Percentiles rank a stretch among this genome's conserved stretches.
Evolutionary conservation across 179 eudicot species (phyloP).

Genomic region (Vitellaria paradoxa): DNA sequence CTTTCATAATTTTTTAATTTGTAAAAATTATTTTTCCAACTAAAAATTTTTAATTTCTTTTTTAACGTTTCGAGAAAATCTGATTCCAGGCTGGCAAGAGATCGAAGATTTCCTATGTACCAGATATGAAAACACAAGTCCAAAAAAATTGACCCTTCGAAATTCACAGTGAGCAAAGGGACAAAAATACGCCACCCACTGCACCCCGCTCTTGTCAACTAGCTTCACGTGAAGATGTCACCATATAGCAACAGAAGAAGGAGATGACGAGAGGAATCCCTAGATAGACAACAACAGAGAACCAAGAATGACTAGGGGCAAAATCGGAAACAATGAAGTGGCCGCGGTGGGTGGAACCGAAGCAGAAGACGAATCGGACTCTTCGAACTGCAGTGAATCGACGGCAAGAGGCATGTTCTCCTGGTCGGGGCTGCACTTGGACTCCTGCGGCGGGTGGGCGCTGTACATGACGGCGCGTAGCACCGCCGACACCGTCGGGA

Average conservation of each 20-base stretch:
- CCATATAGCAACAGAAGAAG: neutral
- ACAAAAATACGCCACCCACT: constrained; percentile 25
- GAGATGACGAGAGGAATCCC: neutral
- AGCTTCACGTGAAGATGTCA: constrained; percentile 25
- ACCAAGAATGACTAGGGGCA: constrained; percentile 28
- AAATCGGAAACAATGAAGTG: constrained; percentile 14
- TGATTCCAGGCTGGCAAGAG: neutral
- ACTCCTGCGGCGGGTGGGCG: constrained; percentile 66
- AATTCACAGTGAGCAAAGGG: constrained; percentile 33
- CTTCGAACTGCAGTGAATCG: constrained; percentile 74
- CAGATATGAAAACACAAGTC: neutral
- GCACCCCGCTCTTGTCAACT: constrained; percentile 20
- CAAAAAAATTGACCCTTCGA: neutral
- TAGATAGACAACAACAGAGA: constrained; percentile 12
- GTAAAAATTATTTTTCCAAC: too few species aligned
- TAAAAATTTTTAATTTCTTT: too few species aligned
- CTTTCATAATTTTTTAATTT: too few species aligned
- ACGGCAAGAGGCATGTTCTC: constrained; percentile 99
- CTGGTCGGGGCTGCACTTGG: constrained; percentile 60
- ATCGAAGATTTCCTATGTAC: constrained; percentile 12
- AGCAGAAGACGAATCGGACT: constrained; percentile 20
- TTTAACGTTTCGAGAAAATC: neutral
- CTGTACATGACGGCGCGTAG: constrained; percentile 88
- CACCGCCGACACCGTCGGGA: constrained; percentile 89
- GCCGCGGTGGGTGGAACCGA: neutral